Conservation (phyloP, 2,329 filamentous ascomycete genomes). For the Colletotrichum somersetense region DNA sequence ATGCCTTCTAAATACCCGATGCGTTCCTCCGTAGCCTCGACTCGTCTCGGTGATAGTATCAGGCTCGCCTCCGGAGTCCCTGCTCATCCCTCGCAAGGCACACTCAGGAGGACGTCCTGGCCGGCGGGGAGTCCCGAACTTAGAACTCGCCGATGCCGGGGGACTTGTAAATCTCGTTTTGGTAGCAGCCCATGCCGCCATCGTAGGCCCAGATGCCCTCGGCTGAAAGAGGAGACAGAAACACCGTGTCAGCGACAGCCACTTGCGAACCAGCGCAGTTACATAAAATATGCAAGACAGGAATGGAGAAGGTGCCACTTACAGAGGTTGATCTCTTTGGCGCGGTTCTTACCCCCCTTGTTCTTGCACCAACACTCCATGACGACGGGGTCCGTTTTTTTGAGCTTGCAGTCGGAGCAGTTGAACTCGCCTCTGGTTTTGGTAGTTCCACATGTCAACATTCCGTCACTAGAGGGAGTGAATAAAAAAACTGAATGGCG, state of each 20-base stretch:
- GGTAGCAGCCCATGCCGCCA: constrained; percentile 20
- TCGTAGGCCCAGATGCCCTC: constrained; percentile 28
- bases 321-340: constrained; percentile 23
- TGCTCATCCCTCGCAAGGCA: too few relatives aligned
- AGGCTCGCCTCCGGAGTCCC: too few relatives aligned
- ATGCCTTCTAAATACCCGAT: too few relatives aligned
- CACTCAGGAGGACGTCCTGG: neutral
- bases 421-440: neutral
- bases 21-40: neutral
- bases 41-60: neutral
- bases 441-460: neutral
- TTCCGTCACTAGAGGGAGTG: neutral
- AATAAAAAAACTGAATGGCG: neutral
- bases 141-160: neutral
- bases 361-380: constrained; percentile 9
- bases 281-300: neutral
- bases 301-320: neutral
- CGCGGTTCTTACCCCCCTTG: neutral
- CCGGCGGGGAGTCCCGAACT: neutral
- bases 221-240: neutral
- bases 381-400: neutral
- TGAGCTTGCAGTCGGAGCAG: neutral
- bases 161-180: neutral
- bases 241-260: neutral
- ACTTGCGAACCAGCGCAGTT: neutral